Evolutionary conservation across 2,329 filamentous ascomycete genomes (phyloP).

Genomic region (Alternaria arborescens): DNA sequence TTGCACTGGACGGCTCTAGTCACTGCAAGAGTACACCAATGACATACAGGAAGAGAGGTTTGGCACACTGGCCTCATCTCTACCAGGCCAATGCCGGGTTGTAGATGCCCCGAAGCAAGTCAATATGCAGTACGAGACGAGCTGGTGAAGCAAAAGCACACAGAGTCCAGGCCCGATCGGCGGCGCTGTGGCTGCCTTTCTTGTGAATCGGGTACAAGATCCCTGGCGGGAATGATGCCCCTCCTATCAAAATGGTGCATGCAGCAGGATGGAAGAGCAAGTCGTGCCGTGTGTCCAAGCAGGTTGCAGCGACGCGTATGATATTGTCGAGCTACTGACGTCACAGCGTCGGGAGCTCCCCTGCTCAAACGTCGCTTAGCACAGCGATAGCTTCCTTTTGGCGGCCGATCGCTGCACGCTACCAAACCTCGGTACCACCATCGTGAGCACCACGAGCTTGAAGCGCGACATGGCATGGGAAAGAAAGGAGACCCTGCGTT

Average conservation of each 20-base stretch:
- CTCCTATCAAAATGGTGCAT: conserved; percentile 30
- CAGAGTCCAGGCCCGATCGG: conserved; percentile 42
- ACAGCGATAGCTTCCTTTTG: conserved; percentile 17
- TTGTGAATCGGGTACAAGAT: conserved; percentile 31
- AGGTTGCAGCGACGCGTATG: conserved; percentile 16
- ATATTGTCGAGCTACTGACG: conserved; percentile 13
- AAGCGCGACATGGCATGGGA: conserved; percentile 1
- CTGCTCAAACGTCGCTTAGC: conserved; percentile 25
- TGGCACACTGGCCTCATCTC: background rate
- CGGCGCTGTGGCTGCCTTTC: conserved; percentile 31
- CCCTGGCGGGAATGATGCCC: conserved; percentile 21
- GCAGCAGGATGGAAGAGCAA: conserved; percentile 35
- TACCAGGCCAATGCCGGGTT: background rate
- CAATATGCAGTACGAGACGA: background rate
- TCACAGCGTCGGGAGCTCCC: conserved; percentile 15
- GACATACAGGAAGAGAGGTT: background rate
- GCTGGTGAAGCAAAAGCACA: conserved; percentile 19
- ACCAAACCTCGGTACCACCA: conserved; percentile 17
- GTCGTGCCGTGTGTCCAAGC: conserved; percentile 23
- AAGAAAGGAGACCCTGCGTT: conserved; percentile 19
- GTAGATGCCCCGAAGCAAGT: background rate
- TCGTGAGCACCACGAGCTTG: conserved; percentile 9
- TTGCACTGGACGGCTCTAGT: conserved; percentile 1
- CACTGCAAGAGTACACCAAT: background rate
- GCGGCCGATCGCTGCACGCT: conserved; percentile 19